These are phyloP conservation scores for Colletotrichum sp. DNA, from an alignment of 2,329 filamentous ascomycete genomes.

Conservation along the genomic window DNA sequence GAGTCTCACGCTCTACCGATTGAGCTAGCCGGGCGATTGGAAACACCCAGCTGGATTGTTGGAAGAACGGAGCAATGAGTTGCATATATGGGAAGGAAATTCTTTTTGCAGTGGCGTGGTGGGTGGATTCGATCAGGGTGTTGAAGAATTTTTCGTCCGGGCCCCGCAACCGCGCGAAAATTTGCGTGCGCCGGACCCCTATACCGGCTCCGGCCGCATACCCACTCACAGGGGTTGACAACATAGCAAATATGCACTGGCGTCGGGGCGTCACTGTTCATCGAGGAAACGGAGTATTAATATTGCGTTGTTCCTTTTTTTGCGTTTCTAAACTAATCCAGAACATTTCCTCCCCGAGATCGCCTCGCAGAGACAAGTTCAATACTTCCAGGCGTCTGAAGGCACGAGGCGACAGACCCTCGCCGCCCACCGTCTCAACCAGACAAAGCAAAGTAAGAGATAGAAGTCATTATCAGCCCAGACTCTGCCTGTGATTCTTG, in stretches of 20 bases:
- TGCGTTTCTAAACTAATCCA: fast-evolving
- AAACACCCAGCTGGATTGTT: not conserved
- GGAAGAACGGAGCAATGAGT: fast-evolving
- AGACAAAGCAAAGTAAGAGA: too few species aligned
- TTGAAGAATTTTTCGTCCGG: not conserved
- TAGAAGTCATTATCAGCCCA: fast-evolving
- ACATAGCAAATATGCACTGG: not conserved
- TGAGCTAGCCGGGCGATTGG: conserved; percentile 63
- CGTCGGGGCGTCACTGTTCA: not conserved
- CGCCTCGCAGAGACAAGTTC: not conserved
- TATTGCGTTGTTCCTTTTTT: not conserved
- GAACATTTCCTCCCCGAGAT: not conserved
- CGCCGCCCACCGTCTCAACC: not conserved
- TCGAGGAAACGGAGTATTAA: not conserved
- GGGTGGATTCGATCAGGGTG: not conserved
- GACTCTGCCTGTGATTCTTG: too few species aligned
- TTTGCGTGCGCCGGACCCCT: not conserved
- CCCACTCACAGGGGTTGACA: not conserved
- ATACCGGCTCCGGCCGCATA: not conserved
- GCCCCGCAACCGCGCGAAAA: not conserved
- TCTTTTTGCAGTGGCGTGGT: not conserved
- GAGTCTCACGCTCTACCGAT: conserved; percentile 79
- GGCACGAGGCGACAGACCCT: not conserved
- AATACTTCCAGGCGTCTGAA: not conserved
- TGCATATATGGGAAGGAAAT: not conserved